These are phyloP conservation scores for Nyctanthes arbortristis DNA, from an alignment of 257 asterid genomes.

Conservation along the genomic window DNA sequence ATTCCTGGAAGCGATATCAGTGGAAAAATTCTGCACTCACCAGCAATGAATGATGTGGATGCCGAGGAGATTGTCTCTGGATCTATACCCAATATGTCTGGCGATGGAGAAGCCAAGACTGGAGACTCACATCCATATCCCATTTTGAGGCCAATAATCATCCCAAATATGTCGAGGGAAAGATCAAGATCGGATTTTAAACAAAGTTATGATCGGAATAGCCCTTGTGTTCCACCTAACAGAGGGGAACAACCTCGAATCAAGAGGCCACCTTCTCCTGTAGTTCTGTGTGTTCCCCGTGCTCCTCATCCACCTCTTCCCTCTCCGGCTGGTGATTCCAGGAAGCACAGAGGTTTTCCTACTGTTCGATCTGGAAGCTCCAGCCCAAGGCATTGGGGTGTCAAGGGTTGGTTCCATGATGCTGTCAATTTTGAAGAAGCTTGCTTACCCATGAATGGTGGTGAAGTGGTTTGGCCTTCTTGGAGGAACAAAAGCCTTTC, in stretches of 20 bases:
- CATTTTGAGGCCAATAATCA: conserved; percentile 89
- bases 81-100: conserved; percentile 60
- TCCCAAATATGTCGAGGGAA: conserved; percentile 91
- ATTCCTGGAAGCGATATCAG: conserved; percentile 83
- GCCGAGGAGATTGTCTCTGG: conserved; percentile 76
- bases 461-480: conserved; percentile 95
- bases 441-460: conserved; percentile 78
- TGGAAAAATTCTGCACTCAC: conserved; percentile 80
- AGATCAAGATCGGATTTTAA: conserved; percentile 83
- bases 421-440: conserved; percentile 88
- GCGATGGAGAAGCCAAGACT: conserved; percentile 71
- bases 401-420: conserved; percentile 95
- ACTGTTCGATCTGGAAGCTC: conserved; percentile 99
- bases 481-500: conserved; percentile 94
- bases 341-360: conserved; percentile 90
- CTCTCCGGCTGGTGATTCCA: conserved; percentile 87
- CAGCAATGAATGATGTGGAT: conserved; percentile 65
- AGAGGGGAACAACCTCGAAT: conserved; percentile 88
- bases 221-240: conserved; percentile 94
- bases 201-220: conserved; percentile 80
- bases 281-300: conserved; percentile 95
- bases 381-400: conserved; percentile 99
- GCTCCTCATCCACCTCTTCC: conserved; percentile 99
- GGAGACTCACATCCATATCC: conserved; percentile 94
- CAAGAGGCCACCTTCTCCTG: conserved; percentile 99